Evolutionary conservation across 2,329 filamentous ascomycete genomes (phyloP).

Genomic region (Trichocomaceae sp.): DNA sequence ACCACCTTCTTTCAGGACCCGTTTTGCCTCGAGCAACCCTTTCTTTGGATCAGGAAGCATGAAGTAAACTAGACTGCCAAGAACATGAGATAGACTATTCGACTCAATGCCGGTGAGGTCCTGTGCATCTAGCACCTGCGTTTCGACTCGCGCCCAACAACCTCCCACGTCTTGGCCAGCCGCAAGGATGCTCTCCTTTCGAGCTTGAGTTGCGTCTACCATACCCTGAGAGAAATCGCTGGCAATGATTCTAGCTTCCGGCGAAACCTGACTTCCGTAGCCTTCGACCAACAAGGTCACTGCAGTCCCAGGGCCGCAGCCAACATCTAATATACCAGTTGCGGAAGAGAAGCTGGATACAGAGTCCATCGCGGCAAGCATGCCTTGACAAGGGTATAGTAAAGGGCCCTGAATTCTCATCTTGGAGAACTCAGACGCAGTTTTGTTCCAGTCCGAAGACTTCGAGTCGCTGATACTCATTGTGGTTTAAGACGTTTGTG

Average conservation of each 20-base stretch:
- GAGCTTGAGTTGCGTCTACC: slow-evolving; percentile 2
- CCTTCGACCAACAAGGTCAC: slow-evolving; percentile 5
- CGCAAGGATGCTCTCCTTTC: background rate
- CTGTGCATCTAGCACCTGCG: slow-evolving; percentile 9
- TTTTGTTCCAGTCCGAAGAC: slow-evolving; percentile 6
- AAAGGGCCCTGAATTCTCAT: background rate
- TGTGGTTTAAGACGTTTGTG: too few relatives aligned
- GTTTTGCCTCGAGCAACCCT: slow-evolving; percentile 4
- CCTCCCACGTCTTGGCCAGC: background rate
- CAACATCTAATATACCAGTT: slow-evolving; percentile 5
- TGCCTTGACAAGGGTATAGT: background rate
- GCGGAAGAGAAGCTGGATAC: slow-evolving; percentile 1
- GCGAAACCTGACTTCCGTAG: background rate
- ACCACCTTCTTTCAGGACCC: slow-evolving; percentile 5
- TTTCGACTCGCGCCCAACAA: slow-evolving; percentile 1
- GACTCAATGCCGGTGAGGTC: background rate
- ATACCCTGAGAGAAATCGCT: slow-evolving; percentile 9
- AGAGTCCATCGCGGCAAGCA: slow-evolving; percentile 2
- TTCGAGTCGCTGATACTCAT: background rate
- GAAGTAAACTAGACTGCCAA: slow-evolving; percentile 9
- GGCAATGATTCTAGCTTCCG: slow-evolving; percentile 1
- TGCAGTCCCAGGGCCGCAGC: slow-evolving; percentile 7
- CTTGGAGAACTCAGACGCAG: slow-evolving; percentile 3
- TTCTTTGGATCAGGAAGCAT: slow-evolving; percentile 10
- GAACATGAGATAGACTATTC: slow-evolving; percentile 4